Base-by-base conservation (phyloP, 1,284 basidiomycete species). In the Tilletia caries region DNA sequence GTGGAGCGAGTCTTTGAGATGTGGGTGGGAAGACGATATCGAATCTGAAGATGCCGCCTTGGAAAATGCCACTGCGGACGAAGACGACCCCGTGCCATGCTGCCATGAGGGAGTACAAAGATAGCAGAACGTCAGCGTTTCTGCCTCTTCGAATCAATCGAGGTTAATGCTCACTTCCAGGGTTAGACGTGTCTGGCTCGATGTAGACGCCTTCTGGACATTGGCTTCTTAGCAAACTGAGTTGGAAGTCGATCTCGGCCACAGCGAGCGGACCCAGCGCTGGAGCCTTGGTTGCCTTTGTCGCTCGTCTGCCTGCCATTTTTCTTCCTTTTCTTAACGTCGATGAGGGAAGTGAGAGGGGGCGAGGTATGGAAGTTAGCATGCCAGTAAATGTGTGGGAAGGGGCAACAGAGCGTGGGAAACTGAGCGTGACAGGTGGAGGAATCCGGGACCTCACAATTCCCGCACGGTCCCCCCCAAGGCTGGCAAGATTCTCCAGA, bases 31-130 rank as follows among this genome's bases (percentile, higher is more conserved):
- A 78, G 29, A 73, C 72, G 60, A 79, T 72, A 64, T 78, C 73
- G 68, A 79, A 79, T n/a, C 75, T 71, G 64, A 78, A 76, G 46
- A 79, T 69, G 10, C 75, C 75, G 20, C 78, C 76, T 29, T 44
- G 50, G 52, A 74, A 79, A 3, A 73, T 72, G 0, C 78, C 76
- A n/a, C 66, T 32, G 0, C 68, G 71, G 4, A 78, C 73, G 50
- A 79, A 79, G 64, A 78, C 68, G 12, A 79, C 75, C 23, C 67
- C 52, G 33, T 77, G 72, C 74, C 74, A 77, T 15, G 75, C 71
- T 74, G 67, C 2, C 23, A 58, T 8, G 20, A 50, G 48, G 37
- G 15, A 6, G 37, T 15, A 41, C 8, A 41, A 15, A 41, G 15
- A 15, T 41, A 15, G 8, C 37, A 41, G 37, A 10, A 41, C 37